Evolutionary conservation across 805 yeast genomes (phyloP).

Genomic region (Kluyveromyces starmeri): DNA sequence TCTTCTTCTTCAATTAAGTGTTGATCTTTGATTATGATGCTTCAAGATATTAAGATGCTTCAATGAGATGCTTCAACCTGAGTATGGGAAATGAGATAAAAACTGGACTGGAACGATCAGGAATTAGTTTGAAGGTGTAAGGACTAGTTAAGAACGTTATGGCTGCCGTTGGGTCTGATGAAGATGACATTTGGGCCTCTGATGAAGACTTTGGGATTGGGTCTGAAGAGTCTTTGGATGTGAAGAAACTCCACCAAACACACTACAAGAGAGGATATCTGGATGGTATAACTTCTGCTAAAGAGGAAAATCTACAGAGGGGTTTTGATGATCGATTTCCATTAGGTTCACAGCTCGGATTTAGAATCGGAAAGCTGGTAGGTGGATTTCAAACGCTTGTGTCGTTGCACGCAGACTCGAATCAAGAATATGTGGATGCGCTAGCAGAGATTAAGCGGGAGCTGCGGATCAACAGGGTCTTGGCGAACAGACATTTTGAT

Average conservation of each 20-base stretch:
- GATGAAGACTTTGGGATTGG: conserved; percentile 7
- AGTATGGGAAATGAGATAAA: no score
- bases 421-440: conserved; percentile 14
- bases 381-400: conserved; percentile 39
- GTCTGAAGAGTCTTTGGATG: conserved; percentile 16
- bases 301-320: conserved; percentile 59
- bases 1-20: no score
- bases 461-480: conserved; percentile 47
- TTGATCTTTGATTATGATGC: no score
- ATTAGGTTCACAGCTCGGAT: conserved; percentile 62
- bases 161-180: not conserved
- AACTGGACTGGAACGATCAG: no score
- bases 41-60: no score
- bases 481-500: conserved; percentile 48
- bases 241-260: conserved; percentile 40
- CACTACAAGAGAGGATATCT: conserved; percentile 78
- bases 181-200: conserved; percentile 22
- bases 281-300: conserved; percentile 65
- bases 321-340: conserved; percentile 83
- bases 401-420: conserved; percentile 13
- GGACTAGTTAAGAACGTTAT: no score
- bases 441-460: conserved; percentile 40
- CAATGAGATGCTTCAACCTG: no score
- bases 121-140: no score
- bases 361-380: conserved; percentile 53